Percentiles rank a stretch among this genome's conserved stretches.
Evolutionary conservation across 441 rosid species (phyloP).

Genomic region (Pelargonium australe): DNA sequence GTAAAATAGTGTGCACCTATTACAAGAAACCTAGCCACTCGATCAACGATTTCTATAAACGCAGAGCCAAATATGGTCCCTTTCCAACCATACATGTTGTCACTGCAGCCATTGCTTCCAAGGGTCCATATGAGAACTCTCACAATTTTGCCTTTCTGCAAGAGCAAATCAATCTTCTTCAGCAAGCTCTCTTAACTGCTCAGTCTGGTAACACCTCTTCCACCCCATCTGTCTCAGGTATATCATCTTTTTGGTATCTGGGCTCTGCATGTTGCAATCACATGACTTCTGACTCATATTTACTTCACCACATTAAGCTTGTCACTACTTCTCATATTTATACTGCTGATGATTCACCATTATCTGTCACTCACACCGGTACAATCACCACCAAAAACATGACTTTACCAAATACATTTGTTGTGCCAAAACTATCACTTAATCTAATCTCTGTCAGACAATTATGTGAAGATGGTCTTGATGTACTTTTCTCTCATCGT

Average conservation of each 20-base stretch:
- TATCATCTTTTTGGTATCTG: conserved; percentile 12
- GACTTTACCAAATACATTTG: background rate
- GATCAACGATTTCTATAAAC: background rate
- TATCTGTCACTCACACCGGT: background rate
- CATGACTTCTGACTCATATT: background rate
- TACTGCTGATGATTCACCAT: conserved; percentile 3
- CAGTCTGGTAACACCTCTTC: background rate
- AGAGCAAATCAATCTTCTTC: background rate
- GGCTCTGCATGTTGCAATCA: conserved; percentile 19
- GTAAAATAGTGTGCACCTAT: background rate
- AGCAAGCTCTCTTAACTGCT: background rate
- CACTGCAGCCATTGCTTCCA: background rate
- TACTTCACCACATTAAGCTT: background rate
- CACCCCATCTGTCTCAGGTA: background rate
- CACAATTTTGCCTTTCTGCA: background rate
- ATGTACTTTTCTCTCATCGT: background rate
- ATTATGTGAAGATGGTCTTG: conserved; percentile 15
- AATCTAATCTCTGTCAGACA: conserved; percentile 14
- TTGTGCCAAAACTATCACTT: conserved; percentile 4
- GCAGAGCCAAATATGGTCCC: background rate
- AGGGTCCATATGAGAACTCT: background rate
- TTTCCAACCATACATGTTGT: background rate
- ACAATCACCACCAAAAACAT: background rate
- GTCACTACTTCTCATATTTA: background rate
- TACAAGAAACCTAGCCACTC: background rate